Evolutionary conservation across 2,329 filamentous ascomycete genomes (phyloP).

Genomic region (Reticulascus tulasneorum): DNA sequence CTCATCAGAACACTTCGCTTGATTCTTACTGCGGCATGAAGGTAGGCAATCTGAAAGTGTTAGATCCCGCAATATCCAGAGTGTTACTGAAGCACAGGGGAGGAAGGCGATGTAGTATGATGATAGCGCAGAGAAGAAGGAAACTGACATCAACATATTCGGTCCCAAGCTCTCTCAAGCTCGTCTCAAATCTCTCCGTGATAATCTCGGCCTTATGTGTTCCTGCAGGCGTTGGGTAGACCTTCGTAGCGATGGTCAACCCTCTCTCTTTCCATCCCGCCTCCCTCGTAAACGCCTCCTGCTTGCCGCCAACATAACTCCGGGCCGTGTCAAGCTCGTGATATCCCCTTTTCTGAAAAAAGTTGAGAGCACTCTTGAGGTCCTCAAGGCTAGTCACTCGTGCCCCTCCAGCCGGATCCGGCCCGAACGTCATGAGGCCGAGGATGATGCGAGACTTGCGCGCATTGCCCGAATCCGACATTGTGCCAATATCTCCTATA

Average conservation of each 20-base stretch:
- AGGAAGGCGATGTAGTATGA: too few species aligned
- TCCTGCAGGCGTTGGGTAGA: conserved; percentile 13
- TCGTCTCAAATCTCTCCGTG: neutral
- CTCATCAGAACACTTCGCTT: neutral
- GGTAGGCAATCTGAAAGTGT: conserved; percentile 58
- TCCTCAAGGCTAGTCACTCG: conserved; percentile 32
- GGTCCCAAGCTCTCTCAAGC: conserved; percentile 6
- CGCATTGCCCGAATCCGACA: too few species aligned
- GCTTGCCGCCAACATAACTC: conserved; percentile 61
- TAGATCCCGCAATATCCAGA: too few species aligned
- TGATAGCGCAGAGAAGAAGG: too few species aligned
- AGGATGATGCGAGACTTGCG: too few species aligned
- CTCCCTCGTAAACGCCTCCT: conserved; percentile 65
- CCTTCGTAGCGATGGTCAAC: conserved; percentile 65
- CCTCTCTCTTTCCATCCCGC: conserved; percentile 67
- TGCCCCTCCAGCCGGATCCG: neutral
- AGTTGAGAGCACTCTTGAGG: conserved; percentile 61
- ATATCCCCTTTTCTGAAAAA: conserved; percentile 64
- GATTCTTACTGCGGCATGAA: conserved; percentile 58
- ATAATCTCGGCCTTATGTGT: conserved; percentile 4
- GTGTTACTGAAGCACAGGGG: too few species aligned
- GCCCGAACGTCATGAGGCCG: conserved; percentile 1
- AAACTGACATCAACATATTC: conserved; percentile 64
- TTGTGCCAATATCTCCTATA: too few species aligned
- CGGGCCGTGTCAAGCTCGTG: conserved; percentile 71